Evolutionary conservation across 495 filamentous ascomycete genomes (phyloP).

Genomic region (Penicillium macrosclerotiorum): DNA sequence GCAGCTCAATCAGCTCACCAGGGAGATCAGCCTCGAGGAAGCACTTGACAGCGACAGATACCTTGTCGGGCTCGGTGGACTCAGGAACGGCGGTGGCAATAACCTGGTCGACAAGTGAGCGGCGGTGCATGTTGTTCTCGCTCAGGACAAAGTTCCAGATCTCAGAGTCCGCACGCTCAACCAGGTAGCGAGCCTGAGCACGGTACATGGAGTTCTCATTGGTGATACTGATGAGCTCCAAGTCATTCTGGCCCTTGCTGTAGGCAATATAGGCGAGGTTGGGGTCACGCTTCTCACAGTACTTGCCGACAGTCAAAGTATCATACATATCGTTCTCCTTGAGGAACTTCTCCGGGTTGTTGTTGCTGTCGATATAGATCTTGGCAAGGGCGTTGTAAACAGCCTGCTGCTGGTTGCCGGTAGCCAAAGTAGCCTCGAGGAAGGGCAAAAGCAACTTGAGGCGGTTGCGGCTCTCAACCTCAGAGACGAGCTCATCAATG

Average conservation of each 20-base stretch:
- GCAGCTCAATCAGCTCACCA: constrained; percentile 90
- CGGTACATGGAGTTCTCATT: constrained; percentile 99
- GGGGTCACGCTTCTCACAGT: constrained; percentile 98
- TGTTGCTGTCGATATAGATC: constrained; percentile 99
- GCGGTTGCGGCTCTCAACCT: constrained; percentile 93
- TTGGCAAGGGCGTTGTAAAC: constrained; percentile 98
- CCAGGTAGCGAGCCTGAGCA: constrained; percentile 90
- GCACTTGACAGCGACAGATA: constrained; percentile 89
- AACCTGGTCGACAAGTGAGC: constrained; percentile 93
- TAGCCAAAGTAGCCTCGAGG: constrained; percentile 86
- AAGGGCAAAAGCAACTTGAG: constrained; percentile 95
- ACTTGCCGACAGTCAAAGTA: constrained; percentile 88
- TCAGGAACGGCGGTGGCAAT: constrained; percentile 96
- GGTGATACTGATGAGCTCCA: constrained; percentile 95
- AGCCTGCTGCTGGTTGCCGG: constrained; percentile 94
- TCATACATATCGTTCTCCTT: constrained; percentile 99
- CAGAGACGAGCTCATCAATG: constrained; percentile 91
- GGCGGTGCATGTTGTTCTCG: constrained; percentile 89
- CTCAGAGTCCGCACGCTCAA: constrained; percentile 85
- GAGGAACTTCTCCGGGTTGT: constrained; percentile 97
- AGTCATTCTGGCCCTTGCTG: constrained; percentile 93
- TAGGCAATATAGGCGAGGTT: constrained; percentile 96
- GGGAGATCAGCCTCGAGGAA: constrained; percentile 91
- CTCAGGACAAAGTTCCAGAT: constrained; percentile 95
- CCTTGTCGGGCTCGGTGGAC: constrained; percentile 89